Evolutionary conservation across 2,329 filamentous ascomycete species (phyloP).

Genomic region (Neocatenulostroma microsporum): DNA sequence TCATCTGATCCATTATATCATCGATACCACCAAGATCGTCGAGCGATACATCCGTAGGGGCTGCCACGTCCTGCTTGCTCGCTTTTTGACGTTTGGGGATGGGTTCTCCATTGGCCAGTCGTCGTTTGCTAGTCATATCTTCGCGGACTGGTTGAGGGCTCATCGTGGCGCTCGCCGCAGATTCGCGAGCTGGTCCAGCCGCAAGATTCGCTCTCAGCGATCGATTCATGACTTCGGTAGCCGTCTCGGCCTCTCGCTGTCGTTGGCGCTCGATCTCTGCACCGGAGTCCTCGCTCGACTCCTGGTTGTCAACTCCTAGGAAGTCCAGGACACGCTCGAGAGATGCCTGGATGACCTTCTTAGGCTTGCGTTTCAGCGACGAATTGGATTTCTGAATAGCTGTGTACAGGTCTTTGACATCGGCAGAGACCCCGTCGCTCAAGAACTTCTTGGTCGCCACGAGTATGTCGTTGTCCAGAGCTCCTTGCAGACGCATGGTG

Average conservation of each 20-base stretch:
- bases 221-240: constrained; percentile 53
- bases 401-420: constrained; percentile 54
- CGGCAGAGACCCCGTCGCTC: constrained; percentile 17
- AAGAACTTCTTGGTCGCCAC: constrained; percentile 23
- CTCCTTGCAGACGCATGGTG: constrained; percentile 12
- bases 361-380: constrained; percentile 72
- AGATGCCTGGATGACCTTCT: constrained; percentile 71
- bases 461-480: constrained; percentile 51
- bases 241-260: constrained; percentile 19
- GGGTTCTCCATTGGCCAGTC: constrained; percentile 58
- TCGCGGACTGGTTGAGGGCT: constrained; percentile 27
- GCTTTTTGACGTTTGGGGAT: constrained; percentile 56
- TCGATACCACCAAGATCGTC: constrained; percentile 71
- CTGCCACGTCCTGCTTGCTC: constrained; percentile 42
- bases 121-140: too few relatives aligned
- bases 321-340: constrained; percentile 75
- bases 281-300: constrained; percentile 40
- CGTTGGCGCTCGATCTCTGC: constrained; percentile 39
- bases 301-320: constrained; percentile 59
- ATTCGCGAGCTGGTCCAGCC: too few relatives aligned
- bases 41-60: constrained; percentile 60
- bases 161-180: constrained; percentile 11
- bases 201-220: constrained; percentile 33
- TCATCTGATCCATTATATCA: constrained; percentile 59
- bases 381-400: constrained; percentile 81